These are phyloP conservation scores for Biscogniauxia sp. DNA, from an alignment of 2,329 filamentous ascomycete genomes.

Conservation along the genomic window DNA sequence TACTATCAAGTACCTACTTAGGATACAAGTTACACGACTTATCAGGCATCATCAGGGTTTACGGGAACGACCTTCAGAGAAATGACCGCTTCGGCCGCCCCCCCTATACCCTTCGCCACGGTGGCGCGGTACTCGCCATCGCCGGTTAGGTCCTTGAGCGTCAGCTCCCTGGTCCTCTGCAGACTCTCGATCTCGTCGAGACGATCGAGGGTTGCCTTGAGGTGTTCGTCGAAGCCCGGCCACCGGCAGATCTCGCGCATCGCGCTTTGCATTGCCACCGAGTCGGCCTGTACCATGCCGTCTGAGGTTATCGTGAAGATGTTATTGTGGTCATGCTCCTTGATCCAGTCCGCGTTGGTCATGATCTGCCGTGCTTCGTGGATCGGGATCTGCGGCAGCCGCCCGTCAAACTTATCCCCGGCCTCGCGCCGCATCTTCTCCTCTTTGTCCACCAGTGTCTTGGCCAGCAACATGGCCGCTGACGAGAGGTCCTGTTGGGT, in stretches of 20 bases:
- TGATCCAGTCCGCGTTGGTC: slow-evolving; percentile 57
- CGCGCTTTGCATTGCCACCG: slow-evolving; percentile 57
- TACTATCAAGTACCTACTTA: too few species aligned
- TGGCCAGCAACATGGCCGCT: slow-evolving; percentile 58
- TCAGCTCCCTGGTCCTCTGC: slow-evolving; percentile 53
- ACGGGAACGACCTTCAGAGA: neutral
- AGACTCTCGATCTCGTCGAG: slow-evolving; percentile 54
- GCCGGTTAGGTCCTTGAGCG: slow-evolving; percentile 44
- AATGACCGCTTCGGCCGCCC: neutral
- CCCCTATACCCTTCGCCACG: slow-evolving; percentile 1
- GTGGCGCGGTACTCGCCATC: slow-evolving; percentile 17
- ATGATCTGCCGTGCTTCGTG: slow-evolving; percentile 51
- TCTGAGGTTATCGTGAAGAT: slow-evolving; percentile 56
- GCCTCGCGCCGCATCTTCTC: slow-evolving; percentile 28
- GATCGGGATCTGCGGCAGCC: slow-evolving; percentile 49
- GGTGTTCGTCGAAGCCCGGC: slow-evolving; percentile 50
- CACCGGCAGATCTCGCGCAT: slow-evolving; percentile 51
- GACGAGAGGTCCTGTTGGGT: slow-evolving; percentile 59
- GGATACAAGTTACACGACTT: neutral
- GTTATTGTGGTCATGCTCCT: slow-evolving; percentile 55
- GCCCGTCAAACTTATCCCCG: slow-evolving; percentile 32
- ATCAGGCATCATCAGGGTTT: neutral
- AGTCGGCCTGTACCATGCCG: slow-evolving; percentile 55
- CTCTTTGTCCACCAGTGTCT: slow-evolving; percentile 51
- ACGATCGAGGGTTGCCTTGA: slow-evolving; percentile 51